Conservation (phyloP, 495 filamentous ascomycete species). For the Podospora bellae-mahoneyi region DNA sequence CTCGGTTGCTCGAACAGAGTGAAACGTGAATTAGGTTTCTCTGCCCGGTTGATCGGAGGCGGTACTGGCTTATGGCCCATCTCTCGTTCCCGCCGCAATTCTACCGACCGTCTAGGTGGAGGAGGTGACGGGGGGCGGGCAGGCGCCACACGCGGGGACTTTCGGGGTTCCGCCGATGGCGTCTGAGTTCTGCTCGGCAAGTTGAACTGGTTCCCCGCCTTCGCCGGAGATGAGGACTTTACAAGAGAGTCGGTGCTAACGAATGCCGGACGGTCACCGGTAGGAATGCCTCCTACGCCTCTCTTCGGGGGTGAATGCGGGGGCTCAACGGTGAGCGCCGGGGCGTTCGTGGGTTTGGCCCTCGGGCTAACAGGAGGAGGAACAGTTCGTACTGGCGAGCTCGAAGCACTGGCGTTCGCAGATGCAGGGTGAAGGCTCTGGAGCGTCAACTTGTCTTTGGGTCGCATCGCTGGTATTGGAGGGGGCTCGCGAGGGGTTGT, state of each 20-base stretch:
- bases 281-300: slow-evolving; percentile 34
- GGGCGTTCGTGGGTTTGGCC: slow-evolving; percentile 50
- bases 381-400: slow-evolving; percentile 29
- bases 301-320: slow-evolving; percentile 69
- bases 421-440: slow-evolving; percentile 24
- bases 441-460: slow-evolving; percentile 33
- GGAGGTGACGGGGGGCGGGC: slow-evolving; percentile 53
- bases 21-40: slow-evolving; percentile 59
- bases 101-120: slow-evolving; percentile 52
- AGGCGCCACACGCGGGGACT: slow-evolving; percentile 40
- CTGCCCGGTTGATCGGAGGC: slow-evolving; percentile 74
- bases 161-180: slow-evolving; percentile 38
- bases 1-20: slow-evolving; percentile 28
- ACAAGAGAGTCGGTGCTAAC: slow-evolving; percentile 48
- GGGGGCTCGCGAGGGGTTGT: slow-evolving; percentile 37
- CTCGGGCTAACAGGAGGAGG: slow-evolving; percentile 47
- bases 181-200: slow-evolving; percentile 42
- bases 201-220: slow-evolving; percentile 51
- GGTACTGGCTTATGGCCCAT: slow-evolving; percentile 36
- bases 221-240: slow-evolving; percentile 47
- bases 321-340: slow-evolving; percentile 68
- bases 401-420: slow-evolving; percentile 22
- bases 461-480: slow-evolving; percentile 49
- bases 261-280: slow-evolving; percentile 40
- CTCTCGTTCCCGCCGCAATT: slow-evolving; percentile 45